These are phyloP conservation scores for Lactarius trivialis DNA, from an alignment of 768 basidiomycete species.

Conservation along the genomic window DNA sequence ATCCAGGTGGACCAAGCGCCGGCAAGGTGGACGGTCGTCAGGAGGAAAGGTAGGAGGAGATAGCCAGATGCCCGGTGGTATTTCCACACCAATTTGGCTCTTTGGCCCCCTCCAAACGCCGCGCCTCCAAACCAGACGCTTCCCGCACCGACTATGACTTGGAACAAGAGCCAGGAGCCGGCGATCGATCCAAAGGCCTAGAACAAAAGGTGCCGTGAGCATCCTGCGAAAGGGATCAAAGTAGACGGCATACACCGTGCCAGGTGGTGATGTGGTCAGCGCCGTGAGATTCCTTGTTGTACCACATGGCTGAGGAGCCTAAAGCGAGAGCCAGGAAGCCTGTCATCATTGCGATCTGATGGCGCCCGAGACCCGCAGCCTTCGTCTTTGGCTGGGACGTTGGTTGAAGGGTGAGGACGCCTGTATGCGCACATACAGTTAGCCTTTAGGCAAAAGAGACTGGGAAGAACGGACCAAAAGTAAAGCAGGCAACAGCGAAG, in stretches of 20 bases:
- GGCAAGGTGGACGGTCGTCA: constrained; percentile 62
- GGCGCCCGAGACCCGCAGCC: constrained; percentile 58
- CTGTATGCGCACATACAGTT: constrained; percentile 31
- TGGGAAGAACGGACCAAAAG: constrained; percentile 45
- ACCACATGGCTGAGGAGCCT: constrained; percentile 56
- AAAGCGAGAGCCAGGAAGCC: constrained; percentile 52
- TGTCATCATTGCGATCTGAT: constrained; percentile 55
- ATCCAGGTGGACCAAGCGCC: constrained; percentile 67
- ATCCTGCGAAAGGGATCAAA: neutral
- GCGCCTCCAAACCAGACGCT: constrained; percentile 72
- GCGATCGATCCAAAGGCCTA: constrained; percentile 61
- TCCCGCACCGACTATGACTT: constrained; percentile 59
- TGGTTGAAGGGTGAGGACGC: constrained; percentile 69
- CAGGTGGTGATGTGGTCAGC: constrained; percentile 60
- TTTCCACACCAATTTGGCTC: constrained; percentile 75
- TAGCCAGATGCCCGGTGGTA: constrained; percentile 81
- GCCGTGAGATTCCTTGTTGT: constrained; percentile 49
- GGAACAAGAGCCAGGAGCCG: constrained; percentile 55
- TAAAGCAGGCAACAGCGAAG: constrained; percentile 48
- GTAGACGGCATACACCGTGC: constrained; percentile 55
- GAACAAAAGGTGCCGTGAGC: neutral
- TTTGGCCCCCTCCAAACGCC: constrained; percentile 62
- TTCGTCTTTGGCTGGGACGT: constrained; percentile 62
- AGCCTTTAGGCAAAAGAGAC: neutral
- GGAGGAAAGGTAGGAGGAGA: constrained; percentile 49